phyloP scores from a whole-genome alignment of 345 rosid species.

The rapeseed (Brassica napus) region DNA sequence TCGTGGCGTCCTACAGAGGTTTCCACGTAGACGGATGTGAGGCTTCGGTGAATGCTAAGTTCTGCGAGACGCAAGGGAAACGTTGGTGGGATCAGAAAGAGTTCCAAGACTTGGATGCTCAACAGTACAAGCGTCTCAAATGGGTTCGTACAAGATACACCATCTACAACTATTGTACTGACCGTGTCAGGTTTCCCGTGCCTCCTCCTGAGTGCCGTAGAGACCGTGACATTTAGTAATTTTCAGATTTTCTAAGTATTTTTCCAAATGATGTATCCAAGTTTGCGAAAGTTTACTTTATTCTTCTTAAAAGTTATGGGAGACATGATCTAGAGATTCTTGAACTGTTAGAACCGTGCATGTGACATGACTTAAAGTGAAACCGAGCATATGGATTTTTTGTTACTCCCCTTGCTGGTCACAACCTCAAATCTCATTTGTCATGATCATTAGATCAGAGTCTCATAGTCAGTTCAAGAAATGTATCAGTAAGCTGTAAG shows the following conservation, averaged over 20 bases:
- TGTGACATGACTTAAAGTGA: not conserved
- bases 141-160: slow-evolving; percentile 64
- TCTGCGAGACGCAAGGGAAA: slow-evolving; percentile 69
- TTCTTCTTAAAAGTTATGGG: not conserved
- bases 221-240: slow-evolving; percentile 51
- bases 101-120: slow-evolving; percentile 57
- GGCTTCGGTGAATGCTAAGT: slow-evolving; percentile 61
- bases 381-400: not conserved
- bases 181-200: slow-evolving; percentile 46
- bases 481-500: not conserved
- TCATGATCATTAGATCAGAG: not conserved
- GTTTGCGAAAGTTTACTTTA: not conserved
- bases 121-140: slow-evolving; percentile 51
- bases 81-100: slow-evolving; percentile 78
- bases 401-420: not conserved
- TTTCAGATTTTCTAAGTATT: not conserved
- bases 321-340: not conserved
- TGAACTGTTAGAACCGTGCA: not conserved
- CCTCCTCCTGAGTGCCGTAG: slow-evolving; percentile 56
- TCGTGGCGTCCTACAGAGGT: slow-evolving; percentile 57
- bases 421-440: not conserved
- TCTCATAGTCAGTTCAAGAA: not conserved
- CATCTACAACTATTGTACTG: slow-evolving; percentile 64
- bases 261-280: not conserved
- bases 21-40: slow-evolving; percentile 71